Percentiles rank a stretch among this genome's conserved stretches.
phyloP scores from a whole-genome alignment of 768 basidiomycete species.

The Agaricus subrufescens region DNA sequence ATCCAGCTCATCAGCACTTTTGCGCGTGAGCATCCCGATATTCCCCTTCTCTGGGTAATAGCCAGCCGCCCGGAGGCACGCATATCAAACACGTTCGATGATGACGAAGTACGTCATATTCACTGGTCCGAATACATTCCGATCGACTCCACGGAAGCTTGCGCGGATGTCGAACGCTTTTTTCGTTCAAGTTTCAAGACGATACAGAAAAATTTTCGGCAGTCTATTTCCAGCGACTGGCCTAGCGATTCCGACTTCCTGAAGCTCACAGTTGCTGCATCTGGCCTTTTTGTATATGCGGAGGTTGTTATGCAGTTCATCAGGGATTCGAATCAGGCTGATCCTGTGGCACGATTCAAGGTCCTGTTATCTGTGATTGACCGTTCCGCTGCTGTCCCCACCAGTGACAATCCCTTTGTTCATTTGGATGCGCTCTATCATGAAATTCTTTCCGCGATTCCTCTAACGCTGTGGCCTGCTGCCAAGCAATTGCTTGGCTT shows the following conservation, averaged over 20 bases:
- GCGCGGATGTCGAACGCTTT: constrained; percentile 1
- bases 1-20: not conserved
- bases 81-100: not conserved
- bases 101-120: not conserved
- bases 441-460: not conserved
- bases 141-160: not conserved
- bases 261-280: not conserved
- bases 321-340: not conserved
- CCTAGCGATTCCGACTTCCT: not conserved
- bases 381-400: not conserved
- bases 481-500: not conserved
- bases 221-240: not conserved
- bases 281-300: not conserved
- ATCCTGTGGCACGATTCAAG: not conserved
- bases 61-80: not conserved
- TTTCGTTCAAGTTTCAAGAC: not conserved
- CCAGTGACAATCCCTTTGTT: not conserved
- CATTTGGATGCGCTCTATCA: not conserved
- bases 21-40: not conserved
- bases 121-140: not conserved
- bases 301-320: not conserved
- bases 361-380: not conserved
- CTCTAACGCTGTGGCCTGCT: not conserved
- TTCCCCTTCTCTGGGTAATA: not conserved
- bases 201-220: not conserved